A percentile compares a stretch with the other conserved stretches of the same genome.
Conservation (phyloP, 2,329 filamentous ascomycete species). For the Exophiala spinifera region DNA sequence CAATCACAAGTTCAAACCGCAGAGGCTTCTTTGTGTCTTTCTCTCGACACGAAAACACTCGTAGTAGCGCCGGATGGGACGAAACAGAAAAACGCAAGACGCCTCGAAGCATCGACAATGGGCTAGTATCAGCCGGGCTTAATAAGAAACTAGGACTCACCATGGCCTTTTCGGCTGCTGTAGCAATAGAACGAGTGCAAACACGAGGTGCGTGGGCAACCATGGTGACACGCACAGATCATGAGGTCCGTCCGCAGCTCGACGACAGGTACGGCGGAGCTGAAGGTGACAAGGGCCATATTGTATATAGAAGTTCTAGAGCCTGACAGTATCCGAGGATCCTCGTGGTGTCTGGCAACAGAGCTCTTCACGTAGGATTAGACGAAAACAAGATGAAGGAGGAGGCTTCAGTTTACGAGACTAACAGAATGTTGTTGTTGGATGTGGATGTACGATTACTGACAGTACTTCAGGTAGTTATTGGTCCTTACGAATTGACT, state of each 20-base stretch:
- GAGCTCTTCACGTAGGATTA: too few relatives aligned
- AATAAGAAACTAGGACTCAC: slow-evolving; percentile 1
- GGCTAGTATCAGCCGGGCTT: neutral
- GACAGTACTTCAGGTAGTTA: too few relatives aligned
- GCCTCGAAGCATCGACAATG: neutral
- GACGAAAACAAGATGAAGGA: too few relatives aligned
- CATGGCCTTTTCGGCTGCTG: slow-evolving; percentile 12
- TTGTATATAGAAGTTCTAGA: neutral
- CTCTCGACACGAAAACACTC: too few relatives aligned
- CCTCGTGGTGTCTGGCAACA: too few relatives aligned
- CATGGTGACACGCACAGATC: slow-evolving; percentile 8
- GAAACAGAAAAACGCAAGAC: neutral
- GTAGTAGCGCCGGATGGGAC: too few relatives aligned
- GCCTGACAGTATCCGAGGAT: too few relatives aligned
- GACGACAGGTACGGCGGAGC: too few relatives aligned
- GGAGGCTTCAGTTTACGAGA: too few relatives aligned
- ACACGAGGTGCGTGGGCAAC: neutral
- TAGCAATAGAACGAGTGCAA: slow-evolving; percentile 6
- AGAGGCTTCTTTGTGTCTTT: too few relatives aligned
- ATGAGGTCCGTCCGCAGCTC: neutral
- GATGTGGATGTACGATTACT: neutral
- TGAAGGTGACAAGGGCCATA: neutral
- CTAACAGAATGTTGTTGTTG: neutral
- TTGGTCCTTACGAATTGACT: too few relatives aligned
- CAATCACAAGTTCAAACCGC: too few relatives aligned